A percentile compares a stretch with the other conserved stretches of the same genome.
phyloP scores from a whole-genome alignment of 2,329 filamentous ascomycete species.

The Microsporum audouinii region DNA sequence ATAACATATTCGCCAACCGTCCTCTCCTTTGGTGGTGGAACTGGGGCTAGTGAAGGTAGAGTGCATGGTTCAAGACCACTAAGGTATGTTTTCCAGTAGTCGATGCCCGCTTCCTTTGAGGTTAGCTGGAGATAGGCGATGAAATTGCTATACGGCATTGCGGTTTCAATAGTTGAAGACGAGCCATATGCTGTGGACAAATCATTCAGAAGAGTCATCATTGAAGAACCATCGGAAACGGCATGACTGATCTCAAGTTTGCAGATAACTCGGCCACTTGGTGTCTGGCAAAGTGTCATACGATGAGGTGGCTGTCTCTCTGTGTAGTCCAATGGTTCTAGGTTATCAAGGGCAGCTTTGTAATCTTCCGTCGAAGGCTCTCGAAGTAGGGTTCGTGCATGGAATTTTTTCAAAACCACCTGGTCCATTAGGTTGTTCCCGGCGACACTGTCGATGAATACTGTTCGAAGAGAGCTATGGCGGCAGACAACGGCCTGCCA shows the following conservation, averaged over 20 bases:
- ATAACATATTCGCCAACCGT: slow-evolving; percentile 7
- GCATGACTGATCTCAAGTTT: slow-evolving; percentile 31
- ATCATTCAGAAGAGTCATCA: slow-evolving; percentile 25
- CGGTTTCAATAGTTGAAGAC: slow-evolving; percentile 19
- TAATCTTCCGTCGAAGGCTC: slow-evolving; percentile 21
- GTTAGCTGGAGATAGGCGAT: slow-evolving; percentile 25
- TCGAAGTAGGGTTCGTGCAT: slow-evolving; percentile 20
- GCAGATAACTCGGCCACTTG: slow-evolving; percentile 22
- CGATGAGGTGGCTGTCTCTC: slow-evolving; percentile 26
- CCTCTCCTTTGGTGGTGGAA: slow-evolving; percentile 5
- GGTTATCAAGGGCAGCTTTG: slow-evolving; percentile 18
- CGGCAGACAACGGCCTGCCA: slow-evolving; percentile 26
- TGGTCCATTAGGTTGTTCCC: slow-evolving; percentile 29
- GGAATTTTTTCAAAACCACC: slow-evolving; percentile 23
- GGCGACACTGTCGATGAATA: slow-evolving; percentile 27
- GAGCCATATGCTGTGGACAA: slow-evolving; percentile 24
- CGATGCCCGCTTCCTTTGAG: slow-evolving; percentile 19
- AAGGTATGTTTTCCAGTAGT: slow-evolving; percentile 29
- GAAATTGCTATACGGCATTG: slow-evolving; percentile 29
- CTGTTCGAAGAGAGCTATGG: slow-evolving; percentile 25
- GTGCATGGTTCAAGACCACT: slow-evolving; percentile 25
- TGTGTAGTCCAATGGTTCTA: slow-evolving; percentile 21
- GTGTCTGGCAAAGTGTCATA: slow-evolving; percentile 25
- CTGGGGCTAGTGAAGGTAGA: slow-evolving; percentile 15
- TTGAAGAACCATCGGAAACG: slow-evolving; percentile 28